Evolutionary conservation across 805 yeast species (phyloP).

Genomic region (Kodamaea sagamina): DNA sequence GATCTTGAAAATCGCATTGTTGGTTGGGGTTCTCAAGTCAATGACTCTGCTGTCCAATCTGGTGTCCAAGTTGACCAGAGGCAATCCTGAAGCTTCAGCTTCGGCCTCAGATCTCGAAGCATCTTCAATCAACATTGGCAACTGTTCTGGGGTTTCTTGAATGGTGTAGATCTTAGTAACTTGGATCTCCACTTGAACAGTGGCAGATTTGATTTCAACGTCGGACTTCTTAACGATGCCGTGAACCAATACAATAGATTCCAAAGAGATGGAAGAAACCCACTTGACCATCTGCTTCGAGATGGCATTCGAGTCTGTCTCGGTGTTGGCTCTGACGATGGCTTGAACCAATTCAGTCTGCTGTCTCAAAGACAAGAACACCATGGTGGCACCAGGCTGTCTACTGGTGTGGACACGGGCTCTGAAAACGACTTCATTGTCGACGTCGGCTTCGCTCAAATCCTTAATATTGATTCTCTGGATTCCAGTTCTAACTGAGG

Average conservation of each 20-base stretch:
- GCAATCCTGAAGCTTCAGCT: slow-evolving; percentile 88
- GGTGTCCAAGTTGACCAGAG: slow-evolving; percentile 94
- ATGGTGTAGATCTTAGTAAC: slow-evolving; percentile 73
- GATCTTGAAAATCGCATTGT: slow-evolving; percentile 94
- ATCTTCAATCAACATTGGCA: slow-evolving; percentile 95
- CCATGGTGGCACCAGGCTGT: slow-evolving; percentile 94
- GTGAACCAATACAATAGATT: slow-evolving; percentile 86
- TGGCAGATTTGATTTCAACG: slow-evolving; percentile 85
- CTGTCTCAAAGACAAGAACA: slow-evolving; percentile 89
- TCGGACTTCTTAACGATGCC: slow-evolving; percentile 84
- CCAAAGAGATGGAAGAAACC: slow-evolving; percentile 83
- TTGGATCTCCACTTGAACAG: slow-evolving; percentile 86
- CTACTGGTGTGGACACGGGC: slow-evolving; percentile 93
- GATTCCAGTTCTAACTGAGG: slow-evolving; percentile 65
- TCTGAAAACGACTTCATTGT: slow-evolving; percentile 78
- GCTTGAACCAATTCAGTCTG: slow-evolving; percentile 83
- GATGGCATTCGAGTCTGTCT: slow-evolving; percentile 48
- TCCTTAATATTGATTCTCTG: slow-evolving; percentile 59
- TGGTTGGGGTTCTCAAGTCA: slow-evolving; percentile 94
- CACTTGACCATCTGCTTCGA: slow-evolving; percentile 97
- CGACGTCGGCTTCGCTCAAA: slow-evolving; percentile 65
- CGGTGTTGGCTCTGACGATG: slow-evolving; percentile 72
- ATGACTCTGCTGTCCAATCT: slow-evolving; percentile 93
- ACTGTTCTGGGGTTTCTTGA: slow-evolving; percentile 85
- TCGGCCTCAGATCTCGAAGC: slow-evolving; percentile 94